Percentiles rank a stretch among this genome's conserved stretches.
These are phyloP conservation scores for Phytophthora pseudosyringae DNA, from an alignment of 352 stramenopile genomes.

Conservation along the genomic window DNA sequence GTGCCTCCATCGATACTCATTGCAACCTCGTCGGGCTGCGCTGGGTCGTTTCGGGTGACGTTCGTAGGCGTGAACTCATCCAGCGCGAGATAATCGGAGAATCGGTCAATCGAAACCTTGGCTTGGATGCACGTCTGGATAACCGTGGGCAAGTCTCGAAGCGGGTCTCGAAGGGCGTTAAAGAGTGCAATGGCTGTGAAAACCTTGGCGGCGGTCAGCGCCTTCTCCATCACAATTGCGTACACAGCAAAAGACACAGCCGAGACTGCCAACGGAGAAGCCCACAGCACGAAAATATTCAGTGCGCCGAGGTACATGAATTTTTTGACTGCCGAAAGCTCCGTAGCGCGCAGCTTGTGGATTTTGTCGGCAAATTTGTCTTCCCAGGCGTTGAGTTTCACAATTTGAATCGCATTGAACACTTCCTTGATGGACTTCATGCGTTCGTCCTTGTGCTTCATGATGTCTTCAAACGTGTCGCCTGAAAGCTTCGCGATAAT, in stretches of 20 bases:
- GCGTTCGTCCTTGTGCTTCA: conserved; percentile 39
- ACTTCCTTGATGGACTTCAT: conserved; percentile 92
- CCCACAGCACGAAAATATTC: conserved; percentile 71
- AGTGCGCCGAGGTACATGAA: conserved; percentile 51
- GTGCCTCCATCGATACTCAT: conserved; percentile 38
- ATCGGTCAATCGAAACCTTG: conserved; percentile 41
- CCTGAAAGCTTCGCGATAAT: conserved; percentile 57
- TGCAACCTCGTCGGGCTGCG: conserved; percentile 13
- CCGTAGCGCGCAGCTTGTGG: conserved; percentile 62
- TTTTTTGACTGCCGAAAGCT: conserved; percentile 76
- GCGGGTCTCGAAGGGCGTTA: conserved; percentile 45
- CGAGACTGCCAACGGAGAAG: conserved; percentile 50
- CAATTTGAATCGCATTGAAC: conserved; percentile 93
- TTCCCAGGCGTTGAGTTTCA: conserved; percentile 96
- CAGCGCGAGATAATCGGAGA: conserved; percentile 42
- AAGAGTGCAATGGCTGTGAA: conserved; percentile 66
- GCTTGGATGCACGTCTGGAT: conserved; percentile 54
- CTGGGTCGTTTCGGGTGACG: conserved; percentile 20
- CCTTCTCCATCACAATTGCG: conserved; percentile 40
- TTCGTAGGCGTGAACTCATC: conserved; percentile 35
- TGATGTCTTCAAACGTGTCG: conserved; percentile 54
- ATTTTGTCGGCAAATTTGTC: conserved; percentile 84
- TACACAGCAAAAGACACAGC: conserved; percentile 59
- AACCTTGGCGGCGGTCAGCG: conserved; percentile 55
- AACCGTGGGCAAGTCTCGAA: conserved; percentile 42